Conservation (phyloP, 805 yeast genomes). For the Starmera quercuum region DNA sequence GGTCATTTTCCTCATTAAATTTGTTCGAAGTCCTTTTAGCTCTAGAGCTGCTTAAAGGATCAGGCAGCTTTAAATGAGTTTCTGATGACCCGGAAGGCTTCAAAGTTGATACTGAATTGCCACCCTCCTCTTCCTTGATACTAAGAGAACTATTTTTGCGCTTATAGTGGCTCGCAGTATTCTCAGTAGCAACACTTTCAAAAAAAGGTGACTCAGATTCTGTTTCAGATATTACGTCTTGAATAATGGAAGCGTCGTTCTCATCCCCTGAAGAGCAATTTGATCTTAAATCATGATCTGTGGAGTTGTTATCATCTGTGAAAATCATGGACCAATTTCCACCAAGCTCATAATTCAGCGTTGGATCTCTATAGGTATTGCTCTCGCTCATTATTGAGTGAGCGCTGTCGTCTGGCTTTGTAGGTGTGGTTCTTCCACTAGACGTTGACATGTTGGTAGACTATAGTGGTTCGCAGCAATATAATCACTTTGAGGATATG, state of each 20-base stretch:
- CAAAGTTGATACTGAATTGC: slow-evolving; percentile 8
- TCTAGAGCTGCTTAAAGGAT: too few species aligned
- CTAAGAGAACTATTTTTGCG: not conserved
- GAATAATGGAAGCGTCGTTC: slow-evolving; percentile 6
- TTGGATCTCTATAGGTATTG: too few species aligned
- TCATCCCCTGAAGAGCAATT: slow-evolving; percentile 11
- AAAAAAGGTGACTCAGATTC: slow-evolving; percentile 7
- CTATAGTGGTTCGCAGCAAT: not conserved
- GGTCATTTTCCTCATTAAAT: too few species aligned
- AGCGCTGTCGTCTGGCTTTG: not conserved
- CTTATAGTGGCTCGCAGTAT: not conserved
- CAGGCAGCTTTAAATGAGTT: not conserved
- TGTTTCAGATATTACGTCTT: too few species aligned
- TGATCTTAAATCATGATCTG: slow-evolving; percentile 19
- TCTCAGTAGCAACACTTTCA: not conserved
- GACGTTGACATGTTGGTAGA: not conserved
- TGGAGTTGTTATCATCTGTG: slow-evolving; percentile 20
- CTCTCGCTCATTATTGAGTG: not conserved
- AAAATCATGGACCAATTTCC: slow-evolving; percentile 22
- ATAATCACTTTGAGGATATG: not conserved
- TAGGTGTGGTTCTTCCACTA: not conserved
- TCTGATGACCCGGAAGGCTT: slow-evolving; percentile 1
- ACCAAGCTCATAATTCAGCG: slow-evolving; percentile 14
- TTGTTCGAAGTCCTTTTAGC: too few species aligned
- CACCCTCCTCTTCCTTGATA: not conserved